Base-by-base conservation (phyloP, 2,329 filamentous ascomycete species). In the Byssothecium circinans region DNA sequence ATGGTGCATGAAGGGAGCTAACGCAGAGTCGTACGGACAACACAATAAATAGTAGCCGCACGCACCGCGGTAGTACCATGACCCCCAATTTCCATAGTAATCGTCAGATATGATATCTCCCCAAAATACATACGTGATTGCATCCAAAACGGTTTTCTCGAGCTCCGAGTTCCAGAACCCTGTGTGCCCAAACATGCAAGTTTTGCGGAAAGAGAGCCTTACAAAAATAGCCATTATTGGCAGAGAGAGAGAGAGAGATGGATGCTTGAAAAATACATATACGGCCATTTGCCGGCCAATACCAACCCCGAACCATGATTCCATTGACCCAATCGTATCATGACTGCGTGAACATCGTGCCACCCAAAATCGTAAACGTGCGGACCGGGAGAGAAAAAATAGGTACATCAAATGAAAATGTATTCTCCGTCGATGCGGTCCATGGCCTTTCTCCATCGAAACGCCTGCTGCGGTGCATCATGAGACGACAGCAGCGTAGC, bases 391-490 rank as follows among this genome's bases (percentile, higher is more conserved):
- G 8, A 19, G 15, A 20, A 36, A 36, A 41, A 41, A 14, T 6
- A 33, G 12, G 30, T 17, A n/a, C 22, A 17, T 75, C 63, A 78
- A 44, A 79, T 74, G 49, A 79, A 66, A 61, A 79, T 77, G 56
- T 79, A 79, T 65, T 79, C 77, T 18, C 77, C 76, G 57, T 78
- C 75, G 14, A 74, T 67, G 44, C 75, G 65, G 55, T 75, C 67
- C 76, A 79, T 79, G n/a, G 74, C 75, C 51, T 70, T 75, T 54
- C 77, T 68, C 77, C 77, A 79, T 40, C 74, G 56, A 48, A 79
- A 78, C 10, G 57, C 72, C 67, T 67, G 64, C 47, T 63, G 57
- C 41, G 58, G 44, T 34, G 60, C 59, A 38, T 60, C 65, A 44
- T 61, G n/a, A 8, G 27, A 33, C 20, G 11, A 11, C 60, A 11